Base-by-base conservation (phyloP, 208 protist species). In the Trypanosoma lewisi region DNA sequence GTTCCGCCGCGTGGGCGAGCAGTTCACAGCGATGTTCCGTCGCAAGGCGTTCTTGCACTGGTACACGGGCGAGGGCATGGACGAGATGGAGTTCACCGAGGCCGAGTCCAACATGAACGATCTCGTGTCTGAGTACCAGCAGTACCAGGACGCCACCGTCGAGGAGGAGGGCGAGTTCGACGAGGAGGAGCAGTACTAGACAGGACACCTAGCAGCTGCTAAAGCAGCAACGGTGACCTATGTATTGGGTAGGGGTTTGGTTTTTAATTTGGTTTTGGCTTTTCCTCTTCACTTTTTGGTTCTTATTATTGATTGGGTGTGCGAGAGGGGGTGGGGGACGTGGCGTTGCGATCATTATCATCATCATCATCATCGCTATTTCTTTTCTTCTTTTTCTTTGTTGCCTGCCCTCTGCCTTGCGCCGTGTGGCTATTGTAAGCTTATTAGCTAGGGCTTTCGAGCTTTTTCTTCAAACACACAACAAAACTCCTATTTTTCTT, bases 41-140 rank as follows among this genome's bases (percentile, higher is more conserved):
- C 78, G 96, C 67, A 99, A 99, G 85, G 98, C 98, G 61, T 99
- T 99, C 92, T 83, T 99, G 33, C 98, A 99, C 89, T 99, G 98
- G 98, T 99, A 99, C 90, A 98, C 96, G 49, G 93, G 94, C 47
- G 97, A 98, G 83, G 86, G 86, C 51, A 93, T 93, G 86, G 83
- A 93, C 68, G 84, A 91, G 72, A 87, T 86, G 75, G 86, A 91
- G 72, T 94, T 94, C 73, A 82, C 89, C 21, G 96, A 98, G 81
- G 93, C 94, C 25, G 91, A 97, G 75, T 93, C 84, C 60, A 97
- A 98, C 83, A 94, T 98, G 78, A 94, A 91, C 82, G 96, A 98
- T 63, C 80, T 98, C 49, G 84, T 95, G 27, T 88, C 77, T 41
- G 95, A 98, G 79, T 98, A 98, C 79, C 85, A 98, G 87, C 88